A percentile compares a stretch with the other conserved stretches of the same genome.
Evolutionary conservation across 805 yeast species (phyloP).

Genomic region (Pichia scutulata): DNA sequence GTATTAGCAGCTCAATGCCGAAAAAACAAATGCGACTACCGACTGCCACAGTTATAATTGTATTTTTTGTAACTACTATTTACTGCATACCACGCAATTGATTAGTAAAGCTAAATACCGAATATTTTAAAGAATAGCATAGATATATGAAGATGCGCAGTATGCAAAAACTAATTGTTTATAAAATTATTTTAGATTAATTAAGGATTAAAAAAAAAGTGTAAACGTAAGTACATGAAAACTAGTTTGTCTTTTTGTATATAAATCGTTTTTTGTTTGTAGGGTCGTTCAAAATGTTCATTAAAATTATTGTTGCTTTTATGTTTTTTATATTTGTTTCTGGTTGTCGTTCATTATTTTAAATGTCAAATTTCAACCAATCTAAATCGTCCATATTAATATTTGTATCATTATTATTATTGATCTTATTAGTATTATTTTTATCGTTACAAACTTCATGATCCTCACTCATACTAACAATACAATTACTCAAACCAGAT

Average conservation of each 20-base stretch:
- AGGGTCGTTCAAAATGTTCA: neutral
- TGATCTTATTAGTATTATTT: neutral
- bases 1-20: too few species aligned
- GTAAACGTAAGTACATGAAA: neutral
- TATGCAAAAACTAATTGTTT: too few species aligned
- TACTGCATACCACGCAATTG: neutral
- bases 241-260: too few species aligned
- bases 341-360: neutral
- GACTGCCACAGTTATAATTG: neutral
- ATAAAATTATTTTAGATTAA: too few species aligned
- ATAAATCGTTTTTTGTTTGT: too few species aligned
- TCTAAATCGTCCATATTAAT: slow-evolving; percentile 25
- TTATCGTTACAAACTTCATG: neutral
- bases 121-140: too few species aligned
- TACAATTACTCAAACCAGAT: slow-evolving; percentile 8
- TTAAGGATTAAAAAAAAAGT: neutral
- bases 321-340: neutral
- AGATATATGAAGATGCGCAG: too few species aligned
- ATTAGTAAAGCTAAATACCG: neutral
- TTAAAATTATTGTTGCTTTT: neutral
- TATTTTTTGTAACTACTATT: neutral
- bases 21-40: neutral
- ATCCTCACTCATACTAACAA: slow-evolving; percentile 1
- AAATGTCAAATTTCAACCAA: slow-evolving; percentile 30
- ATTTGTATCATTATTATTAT: neutral